phyloP scores from a whole-genome alignment of 768 basidiomycete genomes.

The Boletus vermiculosoides region DNA sequence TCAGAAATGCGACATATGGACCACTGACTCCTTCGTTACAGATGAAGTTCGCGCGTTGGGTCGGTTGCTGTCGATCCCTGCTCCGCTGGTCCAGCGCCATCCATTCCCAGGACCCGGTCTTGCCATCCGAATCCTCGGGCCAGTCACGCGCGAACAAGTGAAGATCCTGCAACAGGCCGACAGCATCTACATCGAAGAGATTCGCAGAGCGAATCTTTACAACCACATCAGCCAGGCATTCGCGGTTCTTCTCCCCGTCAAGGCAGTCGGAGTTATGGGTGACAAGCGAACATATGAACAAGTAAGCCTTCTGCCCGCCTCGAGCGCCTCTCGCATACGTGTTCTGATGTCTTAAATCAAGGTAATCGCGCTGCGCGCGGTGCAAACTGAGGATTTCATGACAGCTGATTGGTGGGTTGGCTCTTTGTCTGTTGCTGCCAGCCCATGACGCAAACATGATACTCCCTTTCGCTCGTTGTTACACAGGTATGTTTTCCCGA shows the following conservation, averaged over 20 bases:
- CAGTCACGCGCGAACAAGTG: constrained; percentile 92
- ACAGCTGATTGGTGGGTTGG: constrained; percentile 89
- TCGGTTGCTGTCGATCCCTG: constrained; percentile 86
- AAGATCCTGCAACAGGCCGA: constrained; percentile 89
- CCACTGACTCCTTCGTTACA: constrained; percentile 30
- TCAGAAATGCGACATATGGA: neutral
- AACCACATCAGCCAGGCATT: constrained; percentile 95
- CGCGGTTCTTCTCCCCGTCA: constrained; percentile 92
- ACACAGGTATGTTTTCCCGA: constrained; percentile 92
- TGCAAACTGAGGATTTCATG: constrained; percentile 99
- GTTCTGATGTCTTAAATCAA: constrained; percentile 26
- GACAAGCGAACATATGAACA: constrained; percentile 97
- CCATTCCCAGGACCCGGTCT: constrained; percentile 99
- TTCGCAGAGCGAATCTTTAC: constrained; percentile 88
- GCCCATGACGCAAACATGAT: neutral
- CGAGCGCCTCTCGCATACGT: neutral
- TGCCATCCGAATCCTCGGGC: constrained; percentile 96
- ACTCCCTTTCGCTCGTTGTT: constrained; percentile 18
- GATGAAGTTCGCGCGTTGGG: constrained; percentile 96
- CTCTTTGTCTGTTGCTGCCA: neutral
- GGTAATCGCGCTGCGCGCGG: constrained; percentile 94
- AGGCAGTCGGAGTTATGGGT: constrained; percentile 97
- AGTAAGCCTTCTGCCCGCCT: constrained; percentile 36
- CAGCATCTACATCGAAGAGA: constrained; percentile 96
- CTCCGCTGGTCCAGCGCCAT: constrained; percentile 91